Evolutionary conservation across 768 basidiomycete genomes (phyloP).

Genomic region (Pulveroboletus sp.): DNA sequence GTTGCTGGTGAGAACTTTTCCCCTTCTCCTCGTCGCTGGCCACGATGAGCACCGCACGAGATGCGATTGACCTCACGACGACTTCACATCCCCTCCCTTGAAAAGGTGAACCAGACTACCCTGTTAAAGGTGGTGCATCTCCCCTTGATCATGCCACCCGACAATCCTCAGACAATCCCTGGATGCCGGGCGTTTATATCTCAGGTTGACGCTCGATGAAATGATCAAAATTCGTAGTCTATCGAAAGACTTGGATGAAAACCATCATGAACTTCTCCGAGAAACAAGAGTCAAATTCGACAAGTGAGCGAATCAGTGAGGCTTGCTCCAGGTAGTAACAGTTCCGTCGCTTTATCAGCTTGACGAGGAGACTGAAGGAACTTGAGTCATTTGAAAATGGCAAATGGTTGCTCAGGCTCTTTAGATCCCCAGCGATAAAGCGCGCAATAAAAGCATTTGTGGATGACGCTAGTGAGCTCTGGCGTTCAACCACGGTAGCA

Average conservation of each 20-base stretch:
- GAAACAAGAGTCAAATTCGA: constrained; percentile 1
- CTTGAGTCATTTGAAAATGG: not conserved
- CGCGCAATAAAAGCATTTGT: not conserved
- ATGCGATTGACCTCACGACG: no score
- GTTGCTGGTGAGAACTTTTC: not conserved
- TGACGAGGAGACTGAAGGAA: not conserved
- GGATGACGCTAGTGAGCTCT: not conserved
- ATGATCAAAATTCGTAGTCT: constrained; percentile 2
- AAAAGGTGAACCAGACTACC: not conserved
- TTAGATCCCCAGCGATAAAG: not conserved
- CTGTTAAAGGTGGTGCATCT: not conserved
- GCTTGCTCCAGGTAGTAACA: not conserved
- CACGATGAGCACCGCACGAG: no score
- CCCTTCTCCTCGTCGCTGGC: no score
- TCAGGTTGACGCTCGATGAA: constrained; percentile 6
- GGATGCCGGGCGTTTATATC: not conserved
- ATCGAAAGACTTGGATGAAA: not conserved
- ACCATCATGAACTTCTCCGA: not conserved
- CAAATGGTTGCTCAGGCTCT: not conserved
- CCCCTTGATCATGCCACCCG: constrained; percentile 8
- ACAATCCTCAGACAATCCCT: not conserved
- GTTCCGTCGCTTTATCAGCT: not conserved
- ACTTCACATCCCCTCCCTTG: not conserved
- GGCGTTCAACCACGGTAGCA: not conserved
- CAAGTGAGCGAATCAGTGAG: not conserved